Percentiles rank a stretch among this genome's conserved stretches.
These are phyloP conservation scores for Pythium rishiriense DNA, from an alignment of 352 stramenopile genomes.

Conservation along the genomic window DNA sequence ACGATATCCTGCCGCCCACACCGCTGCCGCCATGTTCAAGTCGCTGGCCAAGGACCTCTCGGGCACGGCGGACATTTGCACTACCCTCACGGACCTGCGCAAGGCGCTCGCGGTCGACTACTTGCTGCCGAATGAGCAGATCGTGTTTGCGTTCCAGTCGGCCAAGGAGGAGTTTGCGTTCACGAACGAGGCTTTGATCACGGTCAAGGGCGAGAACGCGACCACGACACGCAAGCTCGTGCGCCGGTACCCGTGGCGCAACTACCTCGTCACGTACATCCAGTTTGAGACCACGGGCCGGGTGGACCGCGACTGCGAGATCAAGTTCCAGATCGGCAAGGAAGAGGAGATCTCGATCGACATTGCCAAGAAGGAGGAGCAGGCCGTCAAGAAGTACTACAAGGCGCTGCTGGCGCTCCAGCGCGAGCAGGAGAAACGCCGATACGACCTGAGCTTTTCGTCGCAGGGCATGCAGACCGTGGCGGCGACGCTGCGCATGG, in stretches of 20 bases:
- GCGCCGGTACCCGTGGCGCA: conserved; percentile 44
- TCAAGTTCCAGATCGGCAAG: conserved; percentile 60
- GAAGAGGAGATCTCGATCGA: conserved; percentile 46
- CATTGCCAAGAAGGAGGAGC: conserved; percentile 42
- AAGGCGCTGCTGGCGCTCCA: conserved; percentile 46
- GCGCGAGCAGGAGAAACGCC: conserved; percentile 38
- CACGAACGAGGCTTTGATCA: conserved; percentile 63
- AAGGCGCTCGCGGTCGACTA: conserved; percentile 45
- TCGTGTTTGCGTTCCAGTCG: conserved; percentile 55
- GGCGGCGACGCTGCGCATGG: conserved; percentile 38
- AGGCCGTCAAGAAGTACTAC: conserved; percentile 36
- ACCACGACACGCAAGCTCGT: conserved; percentile 56
- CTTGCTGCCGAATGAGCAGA: conserved; percentile 51
- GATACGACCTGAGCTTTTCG: conserved; percentile 44
- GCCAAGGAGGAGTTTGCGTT: conserved; percentile 64
- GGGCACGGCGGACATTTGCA: conserved; percentile 17
- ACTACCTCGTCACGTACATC: conserved; percentile 31
- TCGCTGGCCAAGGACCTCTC: conserved; percentile 13
- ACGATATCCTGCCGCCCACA: conserved; percentile 24
- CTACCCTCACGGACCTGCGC: conserved; percentile 39
- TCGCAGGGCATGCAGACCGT: conserved; percentile 36
- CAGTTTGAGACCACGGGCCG: conserved; percentile 51
- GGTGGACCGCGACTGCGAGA: conserved; percentile 55
- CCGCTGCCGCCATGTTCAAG: conserved; percentile 24
- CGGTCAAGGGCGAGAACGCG: conserved; percentile 35